A percentile compares a stretch with the other conserved stretches of the same genome.
phyloP scores from a whole-genome alignment of 2,329 filamentous ascomycete genomes.

The Trichocomaceae sp. region DNA sequence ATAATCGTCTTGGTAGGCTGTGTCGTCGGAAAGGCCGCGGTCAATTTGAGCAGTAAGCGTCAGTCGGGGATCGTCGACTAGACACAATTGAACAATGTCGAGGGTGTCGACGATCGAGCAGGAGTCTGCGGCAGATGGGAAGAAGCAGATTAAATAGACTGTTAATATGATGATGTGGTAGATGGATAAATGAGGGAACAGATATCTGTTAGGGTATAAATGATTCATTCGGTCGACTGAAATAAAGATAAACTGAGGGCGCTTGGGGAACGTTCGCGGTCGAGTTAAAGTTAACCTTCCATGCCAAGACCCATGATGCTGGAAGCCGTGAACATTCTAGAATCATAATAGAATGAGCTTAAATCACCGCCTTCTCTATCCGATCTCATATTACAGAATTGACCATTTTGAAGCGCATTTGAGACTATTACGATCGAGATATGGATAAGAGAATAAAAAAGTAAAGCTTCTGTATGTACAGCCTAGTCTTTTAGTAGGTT shows the following conservation, averaged over 20 bases:
- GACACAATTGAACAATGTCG: neutral
- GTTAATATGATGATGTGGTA: neutral
- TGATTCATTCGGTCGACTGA: neutral
- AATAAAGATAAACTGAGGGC: neutral
- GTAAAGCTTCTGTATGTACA: neutral
- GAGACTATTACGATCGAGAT: too few relatives aligned
- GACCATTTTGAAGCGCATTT: neutral
- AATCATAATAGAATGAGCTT: constrained; percentile 11
- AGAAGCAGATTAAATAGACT: neutral
- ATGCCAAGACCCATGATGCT: constrained; percentile 5
- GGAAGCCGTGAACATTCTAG: constrained; percentile 8
- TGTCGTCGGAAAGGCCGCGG: neutral
- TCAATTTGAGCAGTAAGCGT: neutral
- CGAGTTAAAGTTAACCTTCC: constrained; percentile 1
- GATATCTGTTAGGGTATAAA: neutral
- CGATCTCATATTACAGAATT: neutral
- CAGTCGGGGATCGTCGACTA: neutral
- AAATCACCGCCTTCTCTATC: neutral
- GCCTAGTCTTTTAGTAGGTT: neutral
- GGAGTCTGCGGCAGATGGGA: neutral
- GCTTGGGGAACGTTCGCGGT: neutral
- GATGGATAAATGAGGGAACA: neutral
- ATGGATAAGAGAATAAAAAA: too few relatives aligned
- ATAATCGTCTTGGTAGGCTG: neutral
- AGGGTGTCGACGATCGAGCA: neutral